Evolutionary conservation across 2,329 filamentous ascomycete genomes (phyloP).

Genomic region (Exophiala oligosperma): DNA sequence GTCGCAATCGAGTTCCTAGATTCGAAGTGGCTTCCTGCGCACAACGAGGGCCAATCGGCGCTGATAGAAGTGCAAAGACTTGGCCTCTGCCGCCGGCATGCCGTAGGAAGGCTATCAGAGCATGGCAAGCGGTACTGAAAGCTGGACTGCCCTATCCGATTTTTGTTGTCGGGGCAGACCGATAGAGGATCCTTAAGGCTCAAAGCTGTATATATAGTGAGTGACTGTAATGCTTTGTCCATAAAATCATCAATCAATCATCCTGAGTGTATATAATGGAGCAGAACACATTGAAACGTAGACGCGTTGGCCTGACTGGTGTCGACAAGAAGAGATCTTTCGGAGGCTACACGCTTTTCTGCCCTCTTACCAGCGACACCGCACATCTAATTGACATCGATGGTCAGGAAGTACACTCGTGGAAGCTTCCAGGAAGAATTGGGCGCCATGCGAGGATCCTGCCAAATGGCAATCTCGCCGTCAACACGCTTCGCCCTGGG

Average conservation of each 20-base stretch:
- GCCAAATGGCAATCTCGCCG: constrained; percentile 45
- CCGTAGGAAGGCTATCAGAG: not conserved
- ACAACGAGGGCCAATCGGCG: no score
- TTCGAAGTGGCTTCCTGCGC: no score
- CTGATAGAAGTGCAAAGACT: no score
- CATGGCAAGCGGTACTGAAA: no score
- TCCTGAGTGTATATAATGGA: constrained; percentile 35
- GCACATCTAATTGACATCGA: constrained; percentile 43
- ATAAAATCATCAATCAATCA: not conserved
- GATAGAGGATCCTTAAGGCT: not conserved
- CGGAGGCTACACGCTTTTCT: constrained; percentile 44
- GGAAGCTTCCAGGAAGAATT: constrained; percentile 43
- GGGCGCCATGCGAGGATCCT: constrained; percentile 48
- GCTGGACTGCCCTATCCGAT: no score
- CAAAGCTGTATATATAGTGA: not conserved
- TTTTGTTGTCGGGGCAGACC: not conserved
- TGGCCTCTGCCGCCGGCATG: not conserved
- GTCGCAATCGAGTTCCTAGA: not conserved
- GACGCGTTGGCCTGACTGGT: constrained; percentile 43
- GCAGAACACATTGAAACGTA: constrained; percentile 44
- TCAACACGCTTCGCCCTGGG: constrained; percentile 45
- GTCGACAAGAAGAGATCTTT: constrained; percentile 40
- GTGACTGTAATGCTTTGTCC: not conserved
- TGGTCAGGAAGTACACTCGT: constrained; percentile 45
- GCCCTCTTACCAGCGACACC: constrained; percentile 41